phyloP scores from a whole-genome alignment of 768 basidiomycete genomes.

The Serendipita vermifera region DNA sequence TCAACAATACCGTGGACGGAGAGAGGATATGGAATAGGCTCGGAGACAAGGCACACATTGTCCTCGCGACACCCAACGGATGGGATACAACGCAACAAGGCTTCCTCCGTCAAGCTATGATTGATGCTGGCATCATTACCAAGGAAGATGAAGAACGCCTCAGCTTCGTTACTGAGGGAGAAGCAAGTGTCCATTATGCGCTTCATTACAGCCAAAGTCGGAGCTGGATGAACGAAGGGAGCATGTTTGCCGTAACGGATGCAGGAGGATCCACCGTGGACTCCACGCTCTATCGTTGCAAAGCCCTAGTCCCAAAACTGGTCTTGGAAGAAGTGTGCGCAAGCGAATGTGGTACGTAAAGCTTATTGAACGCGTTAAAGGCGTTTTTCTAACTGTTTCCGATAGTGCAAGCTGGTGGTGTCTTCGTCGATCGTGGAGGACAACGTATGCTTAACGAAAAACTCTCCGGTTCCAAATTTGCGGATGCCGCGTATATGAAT shows the following conservation, averaged over 20 bases:
- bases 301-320: not conserved
- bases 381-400: not conserved
- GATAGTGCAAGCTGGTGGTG: not conserved
- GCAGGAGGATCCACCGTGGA: not conserved
- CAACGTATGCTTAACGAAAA: conserved; percentile 3
- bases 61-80: conserved; percentile 5
- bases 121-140: not conserved
- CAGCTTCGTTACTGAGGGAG: conserved; percentile 3
- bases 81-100: conserved; percentile 7
- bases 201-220: conserved; percentile 4
- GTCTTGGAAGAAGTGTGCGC: not conserved
- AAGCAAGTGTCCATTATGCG: conserved; percentile 5
- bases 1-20: conserved; percentile 5
- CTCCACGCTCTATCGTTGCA: conserved; percentile 5
- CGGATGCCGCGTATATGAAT: conserved; percentile 5
- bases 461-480: conserved; percentile 6
- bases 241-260: conserved; percentile 4
- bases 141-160: conserved; percentile 5
- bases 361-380: not conserved
- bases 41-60: not conserved
- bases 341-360: conserved; percentile 5
- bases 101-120: not conserved
- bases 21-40: conserved; percentile 8
- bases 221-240: conserved; percentile 4
- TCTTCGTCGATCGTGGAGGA: conserved; percentile 1